Evolutionary conservation across 2,329 filamentous ascomycete genomes (phyloP).

Genomic region (Niveomyces coronatus): DNA sequence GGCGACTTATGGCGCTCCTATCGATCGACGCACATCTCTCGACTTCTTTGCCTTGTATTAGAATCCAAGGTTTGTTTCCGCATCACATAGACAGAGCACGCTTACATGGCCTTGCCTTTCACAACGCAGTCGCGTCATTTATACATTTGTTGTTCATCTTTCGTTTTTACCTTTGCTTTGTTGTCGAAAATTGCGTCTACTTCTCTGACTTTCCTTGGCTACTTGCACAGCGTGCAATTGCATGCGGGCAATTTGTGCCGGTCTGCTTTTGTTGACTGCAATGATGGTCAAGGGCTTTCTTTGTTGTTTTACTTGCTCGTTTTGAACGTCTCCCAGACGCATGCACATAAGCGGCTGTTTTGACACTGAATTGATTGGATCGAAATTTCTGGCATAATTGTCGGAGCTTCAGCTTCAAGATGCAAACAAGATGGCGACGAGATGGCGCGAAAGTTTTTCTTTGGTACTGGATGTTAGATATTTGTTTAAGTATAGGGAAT

Average conservation of each 20-base stretch:
- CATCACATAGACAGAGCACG: conserved; percentile 12
- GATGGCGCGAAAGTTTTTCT: background rate
- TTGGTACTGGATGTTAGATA: conserved; percentile 8
- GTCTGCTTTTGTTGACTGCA: no score
- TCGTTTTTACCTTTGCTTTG: conserved; percentile 5
- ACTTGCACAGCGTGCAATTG: no score
- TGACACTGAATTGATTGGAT: background rate
- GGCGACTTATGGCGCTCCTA: background rate
- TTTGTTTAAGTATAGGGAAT: conserved; percentile 9
- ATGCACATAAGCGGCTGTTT: background rate
- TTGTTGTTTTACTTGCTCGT: conserved; percentile 7
- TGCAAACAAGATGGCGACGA: background rate
- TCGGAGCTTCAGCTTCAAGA: conserved; percentile 3
- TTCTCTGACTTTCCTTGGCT: conserved; percentile 8
- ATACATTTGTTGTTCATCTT: conserved; percentile 14
- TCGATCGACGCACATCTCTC: conserved; percentile 2
- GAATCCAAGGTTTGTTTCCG: conserved; percentile 10
- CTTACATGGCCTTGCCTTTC: conserved; percentile 12
- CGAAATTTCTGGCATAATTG: background rate
- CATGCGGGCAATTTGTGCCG: no score
- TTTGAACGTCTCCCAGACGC: background rate
- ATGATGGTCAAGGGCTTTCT: background rate
- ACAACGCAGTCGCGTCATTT: conserved; percentile 17
- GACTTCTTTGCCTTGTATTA: conserved; percentile 9
- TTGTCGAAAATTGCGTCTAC: conserved; percentile 9